phyloP scores from a whole-genome alignment of 2,329 filamentous ascomycete species.

The Trichoderma guizhouense region DNA sequence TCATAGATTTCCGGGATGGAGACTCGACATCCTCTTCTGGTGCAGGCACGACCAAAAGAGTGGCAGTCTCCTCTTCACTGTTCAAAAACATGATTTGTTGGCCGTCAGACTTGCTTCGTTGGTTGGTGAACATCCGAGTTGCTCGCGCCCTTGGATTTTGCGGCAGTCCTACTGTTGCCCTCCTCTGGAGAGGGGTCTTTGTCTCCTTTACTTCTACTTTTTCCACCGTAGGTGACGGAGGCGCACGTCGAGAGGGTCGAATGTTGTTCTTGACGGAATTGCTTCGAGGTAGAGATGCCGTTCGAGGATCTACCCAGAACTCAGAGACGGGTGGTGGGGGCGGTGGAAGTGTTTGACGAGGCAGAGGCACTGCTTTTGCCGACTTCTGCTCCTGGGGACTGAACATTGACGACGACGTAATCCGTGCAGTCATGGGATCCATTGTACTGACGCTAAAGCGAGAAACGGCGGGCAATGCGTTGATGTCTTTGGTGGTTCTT shows the following conservation, averaged over 20 bases:
- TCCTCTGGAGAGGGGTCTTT: slow-evolving; percentile 40
- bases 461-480: not conserved
- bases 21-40: slow-evolving; percentile 25
- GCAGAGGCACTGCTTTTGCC: not conserved
- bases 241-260: slow-evolving; percentile 31
- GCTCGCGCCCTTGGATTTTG: slow-evolving; percentile 44
- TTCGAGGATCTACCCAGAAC: slow-evolving; percentile 17
- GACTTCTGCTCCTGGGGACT: not conserved
- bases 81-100: slow-evolving; percentile 56
- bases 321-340: not conserved
- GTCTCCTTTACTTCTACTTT: slow-evolving; percentile 26
- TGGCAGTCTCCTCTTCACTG: slow-evolving; percentile 40
- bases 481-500: not conserved
- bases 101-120: slow-evolving; percentile 30
- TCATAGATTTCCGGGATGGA: slow-evolving; percentile 37
- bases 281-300: slow-evolving; percentile 30
- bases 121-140: slow-evolving; percentile 30
- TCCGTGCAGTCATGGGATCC: slow-evolving; percentile 4
- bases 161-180: slow-evolving; percentile 47
- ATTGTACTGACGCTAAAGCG: not conserved
- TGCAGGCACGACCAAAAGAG: not conserved
- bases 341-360: not conserved
- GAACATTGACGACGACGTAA: slow-evolving; percentile 2
- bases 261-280: slow-evolving; percentile 31
- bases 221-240: slow-evolving; percentile 22